phyloP scores from a whole-genome alignment of 208 protist genomes.

The Acanthamoeba royreba region DNA sequence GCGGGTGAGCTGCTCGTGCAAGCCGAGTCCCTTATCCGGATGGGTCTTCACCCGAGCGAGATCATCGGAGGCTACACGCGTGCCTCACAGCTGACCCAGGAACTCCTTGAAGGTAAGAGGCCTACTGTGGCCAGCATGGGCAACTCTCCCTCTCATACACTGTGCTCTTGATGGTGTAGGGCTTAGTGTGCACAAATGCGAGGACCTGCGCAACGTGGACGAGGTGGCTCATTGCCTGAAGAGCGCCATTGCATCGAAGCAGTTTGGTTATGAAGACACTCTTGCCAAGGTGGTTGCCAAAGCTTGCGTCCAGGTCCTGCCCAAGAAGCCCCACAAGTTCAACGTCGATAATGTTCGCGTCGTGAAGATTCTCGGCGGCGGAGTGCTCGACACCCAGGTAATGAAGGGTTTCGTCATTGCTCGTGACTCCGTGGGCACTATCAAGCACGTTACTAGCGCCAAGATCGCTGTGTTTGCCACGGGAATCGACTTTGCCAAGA shows the following conservation, averaged over 20 bases:
- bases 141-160: not conserved
- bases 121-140: not conserved
- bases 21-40: constrained; percentile 94
- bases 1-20: constrained; percentile 97
- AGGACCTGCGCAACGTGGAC: constrained; percentile 85
- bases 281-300: constrained; percentile 92
- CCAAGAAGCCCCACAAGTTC: constrained; percentile 94
- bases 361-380: constrained; percentile 96
- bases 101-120: constrained; percentile 82
- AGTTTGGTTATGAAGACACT: constrained; percentile 95
- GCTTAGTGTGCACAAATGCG: constrained; percentile 68
- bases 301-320: constrained; percentile 94
- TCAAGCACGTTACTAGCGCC: constrained; percentile 92
- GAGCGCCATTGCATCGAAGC: constrained; percentile 85
- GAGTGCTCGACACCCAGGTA: constrained; percentile 89
- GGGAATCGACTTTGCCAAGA: constrained; percentile 93
- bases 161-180: not conserved
- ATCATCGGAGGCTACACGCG: constrained; percentile 98
- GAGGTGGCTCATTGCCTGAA: constrained; percentile 57
- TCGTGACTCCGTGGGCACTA: constrained; percentile 88
- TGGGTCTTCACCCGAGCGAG: constrained; percentile 96
- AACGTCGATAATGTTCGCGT: constrained; percentile 99
- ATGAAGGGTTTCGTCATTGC: constrained; percentile 97
- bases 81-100: constrained; percentile 88
- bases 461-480: constrained; percentile 98